These are phyloP conservation scores for Phyllosticta ampelicida DNA, from an alignment of 2,329 filamentous ascomycete species.

Conservation along the genomic window DNA sequence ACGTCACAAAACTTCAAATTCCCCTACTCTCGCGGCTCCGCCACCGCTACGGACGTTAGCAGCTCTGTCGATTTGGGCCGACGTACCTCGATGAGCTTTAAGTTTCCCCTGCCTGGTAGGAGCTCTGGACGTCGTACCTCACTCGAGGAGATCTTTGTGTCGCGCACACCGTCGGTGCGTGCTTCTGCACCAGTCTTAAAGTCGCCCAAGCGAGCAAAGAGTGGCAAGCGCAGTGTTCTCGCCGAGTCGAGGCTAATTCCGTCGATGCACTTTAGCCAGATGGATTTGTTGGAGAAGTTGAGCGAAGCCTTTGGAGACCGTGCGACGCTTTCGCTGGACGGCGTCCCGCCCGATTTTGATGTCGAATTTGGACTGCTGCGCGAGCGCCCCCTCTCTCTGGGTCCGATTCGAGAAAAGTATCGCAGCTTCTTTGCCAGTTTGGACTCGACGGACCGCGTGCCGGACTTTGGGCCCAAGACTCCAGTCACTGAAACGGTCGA, in stretches of 20 bases:
- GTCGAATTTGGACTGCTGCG: background rate
- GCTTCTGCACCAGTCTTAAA: constrained; percentile 2
- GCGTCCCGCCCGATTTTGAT: constrained; percentile 17
- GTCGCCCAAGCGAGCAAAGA: background rate
- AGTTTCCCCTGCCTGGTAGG: constrained; percentile 14
- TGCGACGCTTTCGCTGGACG: constrained; percentile 11
- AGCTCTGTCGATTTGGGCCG: constrained; percentile 1
- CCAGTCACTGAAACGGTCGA: constrained; percentile 1
- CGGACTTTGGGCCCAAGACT: constrained; percentile 6
- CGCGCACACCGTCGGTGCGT: background rate
- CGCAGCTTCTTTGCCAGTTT: constrained; percentile 35
- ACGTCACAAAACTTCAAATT: constrained; percentile 24
- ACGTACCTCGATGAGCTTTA: constrained; percentile 9
- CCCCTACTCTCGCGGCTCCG: constrained; percentile 9
- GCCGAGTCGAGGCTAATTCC: constrained; percentile 30
- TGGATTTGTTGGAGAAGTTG: constrained; percentile 35
- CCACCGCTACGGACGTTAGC: background rate
- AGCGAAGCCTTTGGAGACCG: constrained; percentile 32
- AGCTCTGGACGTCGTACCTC: background rate
- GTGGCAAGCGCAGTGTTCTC: background rate
- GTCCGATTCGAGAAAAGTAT: constrained; percentile 34
- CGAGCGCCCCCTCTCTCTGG: constrained; percentile 14
- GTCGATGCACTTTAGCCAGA: constrained; percentile 38
- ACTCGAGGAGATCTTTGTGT: constrained; percentile 1
- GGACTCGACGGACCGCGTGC: constrained; percentile 20